Percentiles rank a stretch among this genome's conserved stretches.
Evolutionary conservation across 257 asterid species (phyloP).

Genomic region (Lycium ferocissimum): DNA sequence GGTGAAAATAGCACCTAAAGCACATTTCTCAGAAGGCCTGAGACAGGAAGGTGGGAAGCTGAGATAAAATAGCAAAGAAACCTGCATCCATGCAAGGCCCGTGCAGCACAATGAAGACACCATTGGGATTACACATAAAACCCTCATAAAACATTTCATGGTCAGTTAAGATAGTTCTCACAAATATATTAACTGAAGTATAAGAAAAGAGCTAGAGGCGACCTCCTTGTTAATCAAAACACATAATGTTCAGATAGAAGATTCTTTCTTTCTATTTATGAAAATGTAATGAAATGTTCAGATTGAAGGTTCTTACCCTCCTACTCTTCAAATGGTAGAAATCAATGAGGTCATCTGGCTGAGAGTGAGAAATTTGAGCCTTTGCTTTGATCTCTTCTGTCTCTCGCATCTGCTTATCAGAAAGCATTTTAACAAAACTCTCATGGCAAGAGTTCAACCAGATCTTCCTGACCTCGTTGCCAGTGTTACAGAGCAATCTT

Average conservation of each 20-base stretch:
- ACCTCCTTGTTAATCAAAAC: neutral
- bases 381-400: slow-evolving; percentile 88
- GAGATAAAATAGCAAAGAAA: slow-evolving; percentile 20
- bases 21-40: neutral
- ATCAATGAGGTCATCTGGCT: slow-evolving; percentile 95
- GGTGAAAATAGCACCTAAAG: slow-evolving; percentile 1
- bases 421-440: slow-evolving; percentile 92
- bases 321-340: slow-evolving; percentile 96
- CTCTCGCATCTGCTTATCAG: slow-evolving; percentile 92
- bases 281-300: slow-evolving; percentile 23
- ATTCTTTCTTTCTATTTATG: neutral
- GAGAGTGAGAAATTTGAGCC: slow-evolving; percentile 77
- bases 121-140: neutral
- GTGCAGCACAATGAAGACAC: neutral
- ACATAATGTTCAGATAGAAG: slow-evolving; percentile 31
- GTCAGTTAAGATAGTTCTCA: neutral
- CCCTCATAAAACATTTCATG: neutral
- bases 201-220: neutral
- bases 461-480: slow-evolving; percentile 72
- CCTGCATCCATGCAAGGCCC: slow-evolving; percentile 16
- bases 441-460: slow-evolving; percentile 91
- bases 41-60: neutral
- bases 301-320: slow-evolving; percentile 57
- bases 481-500: slow-evolving; percentile 72
- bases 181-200: slow-evolving; percentile 11